Percentiles rank a stretch among this genome's conserved stretches.
Conservation (phyloP, 371 early-diverging fungal genomes). For the Basidiobolus heterosporus region DNA sequence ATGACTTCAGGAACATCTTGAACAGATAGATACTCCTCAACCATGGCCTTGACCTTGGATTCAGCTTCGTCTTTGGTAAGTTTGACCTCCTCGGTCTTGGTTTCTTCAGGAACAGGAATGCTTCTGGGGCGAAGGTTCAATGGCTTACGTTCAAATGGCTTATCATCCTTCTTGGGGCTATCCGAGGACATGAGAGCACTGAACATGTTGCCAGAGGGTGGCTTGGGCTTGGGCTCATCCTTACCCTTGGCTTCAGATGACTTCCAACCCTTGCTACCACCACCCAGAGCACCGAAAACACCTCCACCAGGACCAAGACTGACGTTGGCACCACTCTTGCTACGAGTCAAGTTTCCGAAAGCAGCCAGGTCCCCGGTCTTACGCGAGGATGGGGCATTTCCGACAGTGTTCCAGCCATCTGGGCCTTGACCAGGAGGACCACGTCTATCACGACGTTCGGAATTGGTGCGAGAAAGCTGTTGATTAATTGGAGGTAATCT, state of each 20-base stretch:
- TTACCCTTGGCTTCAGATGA: constrained; percentile 13
- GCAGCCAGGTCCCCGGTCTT: constrained; percentile 50
- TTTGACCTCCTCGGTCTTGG: constrained; percentile 12
- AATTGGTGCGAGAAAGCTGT: constrained; percentile 4
- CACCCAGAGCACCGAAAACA: constrained; percentile 29
- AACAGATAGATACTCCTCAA: constrained; percentile 34
- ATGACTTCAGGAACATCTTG: constrained; percentile 32
- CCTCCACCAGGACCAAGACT: constrained; percentile 38
- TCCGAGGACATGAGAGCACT: constrained; percentile 14
- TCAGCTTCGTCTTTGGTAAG: constrained; percentile 33
- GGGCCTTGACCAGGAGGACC: constrained; percentile 22
- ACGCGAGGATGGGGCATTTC: constrained; percentile 21
- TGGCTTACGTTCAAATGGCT: background rate
- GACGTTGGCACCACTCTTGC: constrained; percentile 24
- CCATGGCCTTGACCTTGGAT: constrained; percentile 40
- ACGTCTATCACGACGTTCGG: constrained; percentile 33
- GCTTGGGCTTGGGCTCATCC: constrained; percentile 13
- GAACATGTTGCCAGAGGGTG: constrained; percentile 35
- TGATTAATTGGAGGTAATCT: constrained; percentile 6
- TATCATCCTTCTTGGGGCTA: constrained; percentile 1
- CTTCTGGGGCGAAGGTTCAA: constrained; percentile 1
- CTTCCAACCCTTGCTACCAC: constrained; percentile 23
- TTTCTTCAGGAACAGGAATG: background rate
- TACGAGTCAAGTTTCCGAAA: constrained; percentile 61
- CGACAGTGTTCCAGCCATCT: constrained; percentile 60